Evolutionary conservation across 208 protist genomes (phyloP).

Genomic region (Porcisia hertigi): DNA sequence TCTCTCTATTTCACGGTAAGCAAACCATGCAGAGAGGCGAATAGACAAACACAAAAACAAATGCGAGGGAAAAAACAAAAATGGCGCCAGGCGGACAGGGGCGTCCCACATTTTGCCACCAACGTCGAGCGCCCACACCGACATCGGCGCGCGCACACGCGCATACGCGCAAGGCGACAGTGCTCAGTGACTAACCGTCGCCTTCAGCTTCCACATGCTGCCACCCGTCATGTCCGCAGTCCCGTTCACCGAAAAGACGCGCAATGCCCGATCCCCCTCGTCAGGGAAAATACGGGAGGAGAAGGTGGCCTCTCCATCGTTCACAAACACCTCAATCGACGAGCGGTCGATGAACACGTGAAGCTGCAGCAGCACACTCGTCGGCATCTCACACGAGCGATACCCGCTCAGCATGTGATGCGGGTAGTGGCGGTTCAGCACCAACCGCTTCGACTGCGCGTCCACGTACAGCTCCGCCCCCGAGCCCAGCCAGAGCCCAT

Average conservation of each 20-base stretch:
- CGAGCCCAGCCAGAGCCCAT: constrained; percentile 57
- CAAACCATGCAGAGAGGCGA: neutral
- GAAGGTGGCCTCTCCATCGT: constrained; percentile 44
- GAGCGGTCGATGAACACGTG: constrained; percentile 56
- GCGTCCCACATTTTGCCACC: neutral
- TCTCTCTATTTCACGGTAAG: neutral
- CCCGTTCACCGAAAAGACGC: constrained; percentile 47
- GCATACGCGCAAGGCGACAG: neutral
- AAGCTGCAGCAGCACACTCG: constrained; percentile 36
- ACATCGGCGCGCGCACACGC: neutral
- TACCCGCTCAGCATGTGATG: constrained; percentile 56
- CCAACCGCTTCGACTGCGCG: constrained; percentile 42
- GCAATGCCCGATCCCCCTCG: constrained; percentile 35
- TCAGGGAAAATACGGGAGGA: constrained; percentile 50
- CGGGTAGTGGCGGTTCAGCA: constrained; percentile 66
- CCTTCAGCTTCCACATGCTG: constrained; percentile 42
- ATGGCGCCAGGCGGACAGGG: neutral
- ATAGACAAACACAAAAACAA: neutral
- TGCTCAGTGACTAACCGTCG: constrained; percentile 10
- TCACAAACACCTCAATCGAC: constrained; percentile 63
- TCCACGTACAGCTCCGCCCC: constrained; percentile 55
- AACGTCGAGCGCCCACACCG: neutral
- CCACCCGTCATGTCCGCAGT: constrained; percentile 29
- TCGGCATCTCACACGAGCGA: constrained; percentile 44
- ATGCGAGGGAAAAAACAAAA: too few relatives aligned